phyloP scores from a whole-genome alignment of 345 rosid species.

The Lenwebbia sp. region DNA sequence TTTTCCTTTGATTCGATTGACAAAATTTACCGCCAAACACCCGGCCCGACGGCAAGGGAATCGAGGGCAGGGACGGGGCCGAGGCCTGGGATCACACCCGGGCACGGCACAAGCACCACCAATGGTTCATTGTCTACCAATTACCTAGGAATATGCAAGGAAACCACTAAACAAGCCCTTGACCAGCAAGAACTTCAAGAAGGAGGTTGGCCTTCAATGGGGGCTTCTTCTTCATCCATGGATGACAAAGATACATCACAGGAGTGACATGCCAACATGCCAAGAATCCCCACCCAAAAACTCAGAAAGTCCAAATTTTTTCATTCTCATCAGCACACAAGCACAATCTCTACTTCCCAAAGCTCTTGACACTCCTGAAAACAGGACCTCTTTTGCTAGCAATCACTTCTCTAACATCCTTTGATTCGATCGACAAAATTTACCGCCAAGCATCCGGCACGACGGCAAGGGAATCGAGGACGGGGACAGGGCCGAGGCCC shows the following conservation, averaged over 20 bases:
- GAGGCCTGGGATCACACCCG: neutral
- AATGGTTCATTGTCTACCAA: neutral
- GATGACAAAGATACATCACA: neutral
- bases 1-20: conserved; percentile 2
- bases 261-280: neutral
- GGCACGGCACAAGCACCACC: neutral
- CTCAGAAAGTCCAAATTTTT: neutral
- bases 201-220: neutral
- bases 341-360: conserved; percentile 17
- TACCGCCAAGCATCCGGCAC: neutral
- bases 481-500: neutral
- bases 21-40: neutral
- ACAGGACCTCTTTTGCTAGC: conserved; percentile 31
- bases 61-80: neutral
- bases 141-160: neutral
- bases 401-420: conserved; percentile 34
- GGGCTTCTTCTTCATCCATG: neutral
- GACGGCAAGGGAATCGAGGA: neutral
- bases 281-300: neutral
- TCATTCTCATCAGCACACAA: neutral
- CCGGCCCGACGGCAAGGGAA: neutral
- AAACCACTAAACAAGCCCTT: neutral
- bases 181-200: neutral
- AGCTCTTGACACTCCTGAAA: conserved; percentile 27
- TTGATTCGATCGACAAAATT: neutral